Evolutionary conservation across 331 rosid species (phyloP).

Genomic region (Quercus lobata): DNA sequence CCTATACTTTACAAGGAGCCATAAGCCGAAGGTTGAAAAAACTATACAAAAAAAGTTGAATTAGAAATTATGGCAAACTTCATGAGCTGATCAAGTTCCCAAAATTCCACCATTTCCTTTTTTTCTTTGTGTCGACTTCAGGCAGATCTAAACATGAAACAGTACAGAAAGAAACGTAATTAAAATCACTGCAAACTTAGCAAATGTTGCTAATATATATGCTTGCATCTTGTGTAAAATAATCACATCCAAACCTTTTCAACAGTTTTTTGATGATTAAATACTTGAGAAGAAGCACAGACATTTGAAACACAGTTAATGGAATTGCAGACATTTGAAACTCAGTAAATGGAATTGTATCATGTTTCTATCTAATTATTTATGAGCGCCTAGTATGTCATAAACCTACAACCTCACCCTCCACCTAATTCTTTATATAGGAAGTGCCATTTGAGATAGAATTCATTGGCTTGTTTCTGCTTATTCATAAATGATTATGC

Average conservation of each 20-base stretch:
- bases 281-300: too few relatives aligned
- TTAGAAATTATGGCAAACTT: slow-evolving; percentile 7
- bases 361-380: too few relatives aligned
- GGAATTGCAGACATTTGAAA: too few relatives aligned
- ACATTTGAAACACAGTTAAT: too few relatives aligned
- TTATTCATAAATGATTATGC: not conserved
- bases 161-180: not conserved
- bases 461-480: not conserved
- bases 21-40: too few relatives aligned
- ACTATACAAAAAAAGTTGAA: not conserved
- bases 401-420: too few relatives aligned
- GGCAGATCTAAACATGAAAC: slow-evolving; percentile 55
- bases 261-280: not conserved
- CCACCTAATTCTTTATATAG: too few relatives aligned
- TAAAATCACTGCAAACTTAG: not conserved
- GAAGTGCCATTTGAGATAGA: too few relatives aligned
- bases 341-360: too few relatives aligned
- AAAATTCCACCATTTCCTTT: slow-evolving; percentile 83
- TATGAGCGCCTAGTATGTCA: too few relatives aligned
- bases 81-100: slow-evolving; percentile 16
- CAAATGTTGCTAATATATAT: not conserved
- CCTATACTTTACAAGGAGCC: not conserved
- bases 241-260: not conserved
- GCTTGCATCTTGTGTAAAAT: not conserved
- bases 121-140: slow-evolving; percentile 36